These are phyloP conservation scores for Mycosphaerelloides madeirae DNA, from an alignment of 2,329 filamentous ascomycete species.

Conservation along the genomic window DNA sequence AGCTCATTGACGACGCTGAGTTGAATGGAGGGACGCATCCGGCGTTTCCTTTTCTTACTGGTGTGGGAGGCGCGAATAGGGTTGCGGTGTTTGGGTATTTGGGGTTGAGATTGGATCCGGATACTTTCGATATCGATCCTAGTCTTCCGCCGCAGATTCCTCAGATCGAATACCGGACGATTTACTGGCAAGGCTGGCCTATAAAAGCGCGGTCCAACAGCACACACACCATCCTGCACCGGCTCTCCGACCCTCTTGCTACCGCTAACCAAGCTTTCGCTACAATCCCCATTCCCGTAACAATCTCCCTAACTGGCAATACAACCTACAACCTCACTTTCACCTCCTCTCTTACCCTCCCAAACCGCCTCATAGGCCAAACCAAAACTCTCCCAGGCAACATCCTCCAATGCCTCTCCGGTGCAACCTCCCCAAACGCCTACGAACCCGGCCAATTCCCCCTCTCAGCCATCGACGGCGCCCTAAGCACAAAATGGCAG, in stretches of 20 bases:
- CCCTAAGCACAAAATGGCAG: conserved; percentile 63
- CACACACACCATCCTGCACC: conserved; percentile 60
- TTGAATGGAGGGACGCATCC: conserved; percentile 63
- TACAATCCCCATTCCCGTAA: conserved; percentile 54
- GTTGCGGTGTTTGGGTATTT: conserved; percentile 64
- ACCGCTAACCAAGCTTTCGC: conserved; percentile 54
- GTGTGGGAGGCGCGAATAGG: conserved; percentile 64
- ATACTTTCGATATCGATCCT: conserved; percentile 59
- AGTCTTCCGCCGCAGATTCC: conserved; percentile 62
- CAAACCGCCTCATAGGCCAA: conserved; percentile 55
- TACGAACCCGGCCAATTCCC: conserved; percentile 65
- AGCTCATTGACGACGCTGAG: conserved; percentile 57
- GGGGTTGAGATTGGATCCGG: conserved; percentile 57
- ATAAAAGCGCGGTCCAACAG: conserved; percentile 58
- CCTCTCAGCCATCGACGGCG: conserved; percentile 61
- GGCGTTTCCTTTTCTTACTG: conserved; percentile 67
- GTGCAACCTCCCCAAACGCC: conserved; percentile 37
- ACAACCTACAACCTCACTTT: conserved; percentile 35
- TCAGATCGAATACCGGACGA: conserved; percentile 55
- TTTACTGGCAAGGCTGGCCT: conserved; percentile 63
- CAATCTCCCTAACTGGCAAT: conserved; percentile 40
- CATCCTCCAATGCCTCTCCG: conserved; percentile 58
- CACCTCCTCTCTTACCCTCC: conserved; percentile 46
- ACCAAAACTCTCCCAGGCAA: conserved; percentile 55
- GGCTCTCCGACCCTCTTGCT: conserved; percentile 45